These are phyloP conservation scores for Populus pruinosa DNA, from an alignment of 345 rosid genomes.

Conservation along the genomic window DNA sequence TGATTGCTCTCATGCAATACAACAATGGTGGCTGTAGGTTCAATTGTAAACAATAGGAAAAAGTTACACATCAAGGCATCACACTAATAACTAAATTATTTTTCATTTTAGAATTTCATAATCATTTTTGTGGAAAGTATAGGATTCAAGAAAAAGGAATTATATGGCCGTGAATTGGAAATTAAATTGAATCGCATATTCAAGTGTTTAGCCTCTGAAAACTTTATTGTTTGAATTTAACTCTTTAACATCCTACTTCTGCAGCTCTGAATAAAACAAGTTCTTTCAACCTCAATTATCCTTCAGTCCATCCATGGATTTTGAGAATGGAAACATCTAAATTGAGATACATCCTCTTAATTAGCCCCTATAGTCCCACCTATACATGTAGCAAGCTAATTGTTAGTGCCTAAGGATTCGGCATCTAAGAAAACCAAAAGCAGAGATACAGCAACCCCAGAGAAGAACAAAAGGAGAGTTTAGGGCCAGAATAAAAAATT, in stretches of 20 bases:
- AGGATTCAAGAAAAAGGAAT: not conserved
- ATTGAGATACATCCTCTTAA: not conserved
- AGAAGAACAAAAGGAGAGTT: not conserved
- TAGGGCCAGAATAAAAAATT: not conserved
- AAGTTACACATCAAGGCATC: not conserved
- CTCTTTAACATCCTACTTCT: not conserved
- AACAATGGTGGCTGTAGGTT: not conserved
- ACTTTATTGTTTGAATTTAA: not conserved
- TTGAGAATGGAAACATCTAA: not conserved
- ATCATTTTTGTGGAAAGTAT: not conserved
- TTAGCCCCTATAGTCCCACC: not conserved
- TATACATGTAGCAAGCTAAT: not conserved
- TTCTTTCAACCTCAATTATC: not conserved
- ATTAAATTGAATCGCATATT: not conserved
- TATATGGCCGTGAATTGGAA: not conserved
- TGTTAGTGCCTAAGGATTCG: not conserved
- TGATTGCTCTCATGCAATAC: not conserved
- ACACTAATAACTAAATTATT: not conserved
- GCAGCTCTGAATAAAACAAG: not conserved
- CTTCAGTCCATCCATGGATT: not conserved
- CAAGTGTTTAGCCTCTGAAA: not conserved
- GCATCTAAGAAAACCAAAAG: constrained; percentile 2
- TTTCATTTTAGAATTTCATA: not conserved
- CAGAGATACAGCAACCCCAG: not conserved
- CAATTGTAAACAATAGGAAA: not conserved